Evolutionary conservation across 805 yeast species (phyloP), one percentile per base, ranked within the genome.

Genomic region (Scheffersomyces ergatensis): DNA sequence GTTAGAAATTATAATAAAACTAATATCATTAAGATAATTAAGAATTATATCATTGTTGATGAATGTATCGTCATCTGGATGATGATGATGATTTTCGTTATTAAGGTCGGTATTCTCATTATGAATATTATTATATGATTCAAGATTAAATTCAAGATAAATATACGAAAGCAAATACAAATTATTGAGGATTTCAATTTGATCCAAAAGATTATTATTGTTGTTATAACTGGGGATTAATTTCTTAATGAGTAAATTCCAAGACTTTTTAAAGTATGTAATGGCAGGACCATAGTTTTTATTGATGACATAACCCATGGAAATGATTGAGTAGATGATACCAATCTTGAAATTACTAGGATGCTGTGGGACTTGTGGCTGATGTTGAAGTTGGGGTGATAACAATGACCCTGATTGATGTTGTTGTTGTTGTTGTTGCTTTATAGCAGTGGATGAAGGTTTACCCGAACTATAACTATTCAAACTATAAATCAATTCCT

Each of bases 1-100:
- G 42, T 70, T 69, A 23, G 69, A 52, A 39, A 74, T 55, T 34
- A 75, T 71, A 18, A 74, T 64, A 43, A 58, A 60, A 24, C 71
- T 60, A 13, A 73, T 69, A 43, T 76, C 76, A 48, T 77, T 74
- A 37, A 78, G 57, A 46, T 74, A 74, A 46, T 75, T 74, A 44
- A 77, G 61, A 5, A 77, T 61, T 26, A 76, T 67, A 39, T 74
- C 77, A 20, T 70, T 65, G 24, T 72, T 70, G n/a, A 75, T 53
- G n/a, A 60, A 46, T 16, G 41, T 31, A 21, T 27, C 31, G 12
- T 33, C 37, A 6, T 38, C 41, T 9, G 25, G 19, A 4, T 9
- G n/a, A 2, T 8, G 13, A 3, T n/a, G 42, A 34, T 24, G 26
- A 27, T 18, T 23, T 7, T 21, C 30, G 3, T 29, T n/a, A 7